Evolutionary conservation across 805 yeast species (phyloP).

Genomic region (Kodamaea neixiangensis): DNA sequence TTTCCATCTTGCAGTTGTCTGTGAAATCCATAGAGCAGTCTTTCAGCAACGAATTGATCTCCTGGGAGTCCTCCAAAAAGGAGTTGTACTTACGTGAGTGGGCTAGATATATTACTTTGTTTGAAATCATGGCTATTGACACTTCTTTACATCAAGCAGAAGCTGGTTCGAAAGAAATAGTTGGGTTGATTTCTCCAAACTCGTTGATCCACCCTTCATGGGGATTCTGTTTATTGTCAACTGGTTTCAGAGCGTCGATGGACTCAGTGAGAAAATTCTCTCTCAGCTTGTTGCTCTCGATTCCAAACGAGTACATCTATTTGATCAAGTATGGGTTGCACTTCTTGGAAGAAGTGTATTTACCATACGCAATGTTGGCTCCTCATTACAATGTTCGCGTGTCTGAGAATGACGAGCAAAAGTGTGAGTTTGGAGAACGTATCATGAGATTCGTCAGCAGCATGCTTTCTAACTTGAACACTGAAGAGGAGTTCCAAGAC

Average conservation of each 20-base stretch:
- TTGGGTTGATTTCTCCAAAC: slow-evolving; percentile 48
- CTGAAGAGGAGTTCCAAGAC: slow-evolving; percentile 24
- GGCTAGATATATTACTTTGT: slow-evolving; percentile 72
- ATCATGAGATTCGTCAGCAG: slow-evolving; percentile 48
- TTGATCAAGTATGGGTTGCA: slow-evolving; percentile 35
- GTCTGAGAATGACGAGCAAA: slow-evolving; percentile 25
- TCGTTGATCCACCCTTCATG: slow-evolving; percentile 65
- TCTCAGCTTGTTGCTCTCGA: slow-evolving; percentile 53
- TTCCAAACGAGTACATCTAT: slow-evolving; percentile 47
- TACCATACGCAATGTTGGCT: slow-evolving; percentile 66
- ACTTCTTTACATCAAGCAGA: slow-evolving; percentile 84
- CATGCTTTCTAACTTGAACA: slow-evolving; percentile 30
- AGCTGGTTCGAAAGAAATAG: slow-evolving; percentile 69
- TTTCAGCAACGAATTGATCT: slow-evolving; percentile 36
- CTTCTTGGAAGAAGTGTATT: slow-evolving; percentile 49
- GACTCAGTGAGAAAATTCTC: slow-evolving; percentile 74
- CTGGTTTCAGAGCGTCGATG: slow-evolving; percentile 75
- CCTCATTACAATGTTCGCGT: slow-evolving; percentile 52
- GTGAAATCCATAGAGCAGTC: slow-evolving; percentile 46
- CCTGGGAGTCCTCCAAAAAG: slow-evolving; percentile 40
- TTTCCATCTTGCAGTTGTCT: slow-evolving; percentile 65
- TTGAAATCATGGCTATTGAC: slow-evolving; percentile 80
- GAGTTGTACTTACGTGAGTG: slow-evolving; percentile 51
- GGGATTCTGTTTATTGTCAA: slow-evolving; percentile 71
- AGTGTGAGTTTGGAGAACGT: slow-evolving; percentile 61